Base-by-base conservation (phyloP, 331 rosid genomes). In the Rhamnella rubrinervis region DNA sequence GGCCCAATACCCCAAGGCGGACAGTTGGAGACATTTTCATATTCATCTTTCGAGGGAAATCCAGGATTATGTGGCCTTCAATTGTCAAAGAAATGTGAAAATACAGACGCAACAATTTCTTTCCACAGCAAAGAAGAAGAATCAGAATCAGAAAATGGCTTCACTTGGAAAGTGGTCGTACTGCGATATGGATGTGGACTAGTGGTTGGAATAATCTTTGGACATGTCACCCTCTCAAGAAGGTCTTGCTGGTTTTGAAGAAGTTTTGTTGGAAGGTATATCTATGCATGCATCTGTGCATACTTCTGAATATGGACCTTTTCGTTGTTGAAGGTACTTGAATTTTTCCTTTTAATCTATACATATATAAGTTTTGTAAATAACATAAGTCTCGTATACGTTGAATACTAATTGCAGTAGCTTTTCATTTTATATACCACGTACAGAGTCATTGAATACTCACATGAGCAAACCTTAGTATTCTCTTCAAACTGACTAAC, bases 1-100 rank as follows among this genome's bases (percentile, higher is more conserved):
- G 81, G 81, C 1, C 55, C 8, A 14, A 77, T 77, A 37, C 72
- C 69, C 0, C 8, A 15, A 25, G 77, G 57, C 4, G 26, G 28
- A 14, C 73, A 77, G 4, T 16, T 70, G 14, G 16, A 39, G 13
- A 63, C 59, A 28, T 35, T 70, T 23, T 20, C 19, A 15, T 23
- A 18, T 8, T 52, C 59, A 3, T 46, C 67, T 2, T 70, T 55
- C 9, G 56, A 16, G 17, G 68, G 72, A 10, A 77, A 77, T 16
- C 28, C 12, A 15, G 76, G 81, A 37, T 50, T 77, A 26, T 77
- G 81, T 25, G 81, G 81, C 12, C 18, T 7, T 8, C 81, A 71
- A 19, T 23, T 69, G 67, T 12, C 17, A 25, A 57, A 76, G 71
- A 63, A 59, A 25, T 65, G 70, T 65, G 70, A 15, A 3, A 28